Percentiles rank a stretch among this genome's conserved stretches.
Conservation (phyloP, 768 basidiomycete genomes). For the Podaxis sp. region DNA sequence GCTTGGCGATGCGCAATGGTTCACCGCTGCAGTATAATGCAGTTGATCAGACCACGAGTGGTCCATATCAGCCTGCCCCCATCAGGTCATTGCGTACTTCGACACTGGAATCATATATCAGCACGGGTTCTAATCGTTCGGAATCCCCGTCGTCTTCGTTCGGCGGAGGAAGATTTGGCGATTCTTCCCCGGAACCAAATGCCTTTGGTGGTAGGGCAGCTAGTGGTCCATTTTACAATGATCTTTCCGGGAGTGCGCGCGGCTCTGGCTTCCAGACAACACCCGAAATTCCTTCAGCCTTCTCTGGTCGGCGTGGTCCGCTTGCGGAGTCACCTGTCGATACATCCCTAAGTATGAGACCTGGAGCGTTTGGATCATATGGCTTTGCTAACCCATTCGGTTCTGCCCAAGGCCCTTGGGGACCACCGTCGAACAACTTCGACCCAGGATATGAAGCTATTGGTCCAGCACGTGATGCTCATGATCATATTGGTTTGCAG, state of each 20-base stretch:
- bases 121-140: constrained; percentile 48
- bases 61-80: constrained; percentile 66
- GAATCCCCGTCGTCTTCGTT: constrained; percentile 76
- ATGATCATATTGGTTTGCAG: constrained; percentile 6
- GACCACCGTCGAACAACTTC: constrained; percentile 4
- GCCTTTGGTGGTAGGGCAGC: constrained; percentile 45
- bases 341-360: constrained; percentile 17
- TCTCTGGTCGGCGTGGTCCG: constrained; percentile 29
- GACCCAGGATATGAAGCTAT: constrained; percentile 1
- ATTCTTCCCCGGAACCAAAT: constrained; percentile 66
- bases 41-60: constrained; percentile 28
- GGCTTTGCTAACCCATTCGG: constrained; percentile 11
- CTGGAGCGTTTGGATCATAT: not conserved
- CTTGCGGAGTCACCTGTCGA: constrained; percentile 40
- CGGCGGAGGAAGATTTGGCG: constrained; percentile 56
- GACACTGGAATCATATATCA: constrained; percentile 61
- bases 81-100: constrained; percentile 52
- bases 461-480: not conserved
- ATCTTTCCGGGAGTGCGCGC: constrained; percentile 18
- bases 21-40: constrained; percentile 44
- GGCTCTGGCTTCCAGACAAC: constrained; percentile 19
- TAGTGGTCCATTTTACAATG: constrained; percentile 33
- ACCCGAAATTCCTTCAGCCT: constrained; percentile 19
- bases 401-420: constrained; percentile 13
- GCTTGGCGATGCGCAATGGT: constrained; percentile 45